Base-by-base conservation (phyloP, 2,329 filamentous ascomycete species). In the Hymenoscyphus repandus region DNA sequence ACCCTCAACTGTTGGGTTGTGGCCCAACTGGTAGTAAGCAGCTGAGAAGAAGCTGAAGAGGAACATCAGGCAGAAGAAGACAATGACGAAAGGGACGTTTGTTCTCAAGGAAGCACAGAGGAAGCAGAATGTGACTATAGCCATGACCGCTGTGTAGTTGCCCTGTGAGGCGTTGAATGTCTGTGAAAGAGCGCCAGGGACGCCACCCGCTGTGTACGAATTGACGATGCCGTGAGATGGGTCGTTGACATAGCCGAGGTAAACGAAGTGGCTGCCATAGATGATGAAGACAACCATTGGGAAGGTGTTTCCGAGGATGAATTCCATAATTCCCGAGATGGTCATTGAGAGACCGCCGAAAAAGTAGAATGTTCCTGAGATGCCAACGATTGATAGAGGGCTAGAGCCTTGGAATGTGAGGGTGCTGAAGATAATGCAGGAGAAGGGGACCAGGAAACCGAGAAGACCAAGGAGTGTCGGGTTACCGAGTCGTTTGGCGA, bases 161-260 rank as follows among this genome's bases (percentile, higher is more conserved):
- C 51, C 54, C 37, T 56, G 54, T 5, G 51, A 51, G 3, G 54
- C 44, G 45, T 56, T 56, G 15, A 49, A 51, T 13, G 18, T 27
- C 18, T 51, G 51, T 2, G 11, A n/a, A 5, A 47, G 18, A 12
- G 49, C 49, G 5, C 48, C 52, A 11, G 51, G n/a, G n/a, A n/a
- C 44, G 5, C 47, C 43, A 15, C 22, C 44, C 1, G 34, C 43
- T 5, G 43, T 39, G 17, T 88, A 90, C 45, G 77, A 78, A 33
- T 90, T 76, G 1, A 90, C 72, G 12, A 91, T 81, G 45, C 85
- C 86, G 33, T 78, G 75, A 41, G 90, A 74, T 2, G 79, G 76
- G 1, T 84, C 77, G 48, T 86, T 84, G 17, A 50, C 6, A 11
- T 49, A 56, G 2, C 45, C 54, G 11, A 50, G 27, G 41, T 54